phyloP scores from a whole-genome alignment of 1,139 yeast species.

The Yamadazyma buinensis region DNA sequence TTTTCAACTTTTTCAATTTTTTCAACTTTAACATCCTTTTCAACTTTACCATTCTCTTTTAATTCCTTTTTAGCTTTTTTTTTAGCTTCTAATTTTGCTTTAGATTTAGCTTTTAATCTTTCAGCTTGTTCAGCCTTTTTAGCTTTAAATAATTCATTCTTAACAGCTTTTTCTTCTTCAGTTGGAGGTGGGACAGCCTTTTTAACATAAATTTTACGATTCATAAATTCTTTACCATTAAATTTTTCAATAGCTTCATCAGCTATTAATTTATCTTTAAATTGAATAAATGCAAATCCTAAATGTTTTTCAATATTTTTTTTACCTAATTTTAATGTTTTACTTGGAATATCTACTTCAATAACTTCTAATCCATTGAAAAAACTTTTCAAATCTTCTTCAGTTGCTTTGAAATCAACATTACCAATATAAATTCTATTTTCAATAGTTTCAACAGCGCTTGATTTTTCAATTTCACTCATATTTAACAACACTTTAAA shows the following conservation, averaged over 20 bases:
- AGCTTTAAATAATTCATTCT: slow-evolving; percentile 34
- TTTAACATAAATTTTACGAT: slow-evolving; percentile 46
- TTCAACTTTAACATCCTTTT: slow-evolving; percentile 50
- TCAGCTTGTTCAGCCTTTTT: slow-evolving; percentile 26
- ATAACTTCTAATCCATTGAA: slow-evolving; percentile 35
- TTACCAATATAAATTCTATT: slow-evolving; percentile 51
- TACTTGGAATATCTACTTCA: slow-evolving; percentile 42
- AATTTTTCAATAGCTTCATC: slow-evolving; percentile 43
- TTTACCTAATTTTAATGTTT: slow-evolving; percentile 29
- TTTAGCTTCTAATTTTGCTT: slow-evolving; percentile 16
- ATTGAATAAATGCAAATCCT: slow-evolving; percentile 56
- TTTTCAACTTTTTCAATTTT: too few species aligned
- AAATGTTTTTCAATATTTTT: slow-evolving; percentile 35
- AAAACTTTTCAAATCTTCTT: slow-evolving; percentile 45
- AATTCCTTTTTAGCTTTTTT: slow-evolving; percentile 25
- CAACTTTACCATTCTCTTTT: slow-evolving; percentile 36
- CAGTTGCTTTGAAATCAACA: slow-evolving; percentile 50
- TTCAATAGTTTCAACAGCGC: slow-evolving; percentile 31
- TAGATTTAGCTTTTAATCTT: slow-evolving; percentile 17
- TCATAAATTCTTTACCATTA: slow-evolving; percentile 43
- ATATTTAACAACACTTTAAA: too few species aligned
- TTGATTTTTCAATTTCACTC: slow-evolving; percentile 2
- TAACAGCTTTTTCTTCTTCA: slow-evolving; percentile 42
- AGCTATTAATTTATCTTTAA: slow-evolving; percentile 46
- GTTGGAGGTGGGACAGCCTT: slow-evolving; percentile 53